Evolutionary conservation across 2,329 filamentous ascomycete species (phyloP).

Genomic region (Hypomyces perniciosus): DNA sequence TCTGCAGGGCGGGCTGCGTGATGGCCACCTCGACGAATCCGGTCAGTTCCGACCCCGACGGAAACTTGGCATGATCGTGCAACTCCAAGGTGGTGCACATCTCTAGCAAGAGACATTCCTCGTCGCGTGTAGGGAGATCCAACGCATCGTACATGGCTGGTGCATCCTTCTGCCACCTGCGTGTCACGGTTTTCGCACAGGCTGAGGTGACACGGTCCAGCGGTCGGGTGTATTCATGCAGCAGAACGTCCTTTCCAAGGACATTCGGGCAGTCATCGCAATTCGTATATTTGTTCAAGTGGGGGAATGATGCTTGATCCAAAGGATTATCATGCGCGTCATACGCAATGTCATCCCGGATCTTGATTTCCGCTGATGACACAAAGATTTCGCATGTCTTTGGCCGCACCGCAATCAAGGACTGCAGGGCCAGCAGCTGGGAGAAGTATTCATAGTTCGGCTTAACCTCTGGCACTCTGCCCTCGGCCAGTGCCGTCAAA

Average conservation of each 20-base stretch:
- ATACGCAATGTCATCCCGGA: conserved; percentile 44
- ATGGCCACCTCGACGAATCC: conserved; percentile 55
- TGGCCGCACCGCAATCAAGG: conserved; percentile 47
- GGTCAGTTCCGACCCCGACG: conserved; percentile 53
- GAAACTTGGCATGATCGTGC: conserved; percentile 51
- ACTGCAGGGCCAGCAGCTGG: conserved; percentile 48
- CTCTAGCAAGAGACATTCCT: conserved; percentile 53
- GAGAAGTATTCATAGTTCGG: conserved; percentile 59
- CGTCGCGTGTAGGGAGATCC: conserved; percentile 40
- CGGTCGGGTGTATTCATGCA: conserved; percentile 54
- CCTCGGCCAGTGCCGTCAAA: conserved; percentile 54
- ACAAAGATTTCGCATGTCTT: conserved; percentile 56
- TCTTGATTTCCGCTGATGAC: conserved; percentile 45
- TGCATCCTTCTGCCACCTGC: conserved; percentile 54
- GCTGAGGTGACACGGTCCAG: conserved; percentile 51
- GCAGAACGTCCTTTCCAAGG: conserved; percentile 45
- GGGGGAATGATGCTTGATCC: conserved; percentile 46
- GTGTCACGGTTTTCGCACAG: conserved; percentile 46
- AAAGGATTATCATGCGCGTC: conserved; percentile 38
- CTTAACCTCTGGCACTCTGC: conserved; percentile 50
- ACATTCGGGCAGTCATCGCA: conserved; percentile 46
- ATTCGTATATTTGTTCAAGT: conserved; percentile 48
- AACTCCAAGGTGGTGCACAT: conserved; percentile 57
- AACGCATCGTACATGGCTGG: conserved; percentile 50
- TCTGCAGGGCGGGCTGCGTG: conserved; percentile 46